Base-by-base conservation (phyloP, 2,329 filamentous ascomycete species). In the Orbilia ellipsospora region DNA sequence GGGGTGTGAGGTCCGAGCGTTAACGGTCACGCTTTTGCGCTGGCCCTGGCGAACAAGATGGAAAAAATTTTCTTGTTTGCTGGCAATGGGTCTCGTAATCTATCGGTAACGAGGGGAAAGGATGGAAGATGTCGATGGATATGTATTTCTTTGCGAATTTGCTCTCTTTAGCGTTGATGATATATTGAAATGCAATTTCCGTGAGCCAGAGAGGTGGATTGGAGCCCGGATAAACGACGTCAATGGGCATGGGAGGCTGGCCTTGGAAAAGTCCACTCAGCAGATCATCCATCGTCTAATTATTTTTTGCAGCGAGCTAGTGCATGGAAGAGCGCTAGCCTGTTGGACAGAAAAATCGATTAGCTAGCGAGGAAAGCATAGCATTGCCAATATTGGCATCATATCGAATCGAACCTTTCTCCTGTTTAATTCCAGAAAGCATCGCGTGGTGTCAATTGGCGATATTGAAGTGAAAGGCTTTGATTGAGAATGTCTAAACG, bases 181-280 rank as follows among this genome's bases (percentile, higher is more conserved):
- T 36, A 62, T 62, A 57, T 69, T 63, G 51, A 42, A 70, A 16
- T 55, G 18, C 45, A 70, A 70, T 70, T 70, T 70, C 66, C 66
- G 66, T 42, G 66, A 69, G 36, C 65, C 65, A 69, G 56, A 60
- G 20, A 50, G 6, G 42, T 50, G 42, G 54, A 36, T 61, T 59
- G 56, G 50, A 50, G 36, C 20, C 66, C 66, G 66, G 66, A 70
- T 70, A 70, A 70, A 70, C 66, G 45, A 70, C 66, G 66, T 70
- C 66, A 70, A 63, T 51, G 42, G 31, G 57, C 66, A 62, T 55
- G 66, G 66, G 57, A 48, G 36, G 28, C n/a, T 12, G 16, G 48
- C 48, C 50, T 63, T 50, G 51, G 55, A 56, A 61, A 55, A 50
- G 31, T 10, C 56, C 66, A 70, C 66, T 57, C 57, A 70, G 66